Conservation (phyloP, 1,284 basidiomycete species). For the Ceratobasidium sp. region DNA sequence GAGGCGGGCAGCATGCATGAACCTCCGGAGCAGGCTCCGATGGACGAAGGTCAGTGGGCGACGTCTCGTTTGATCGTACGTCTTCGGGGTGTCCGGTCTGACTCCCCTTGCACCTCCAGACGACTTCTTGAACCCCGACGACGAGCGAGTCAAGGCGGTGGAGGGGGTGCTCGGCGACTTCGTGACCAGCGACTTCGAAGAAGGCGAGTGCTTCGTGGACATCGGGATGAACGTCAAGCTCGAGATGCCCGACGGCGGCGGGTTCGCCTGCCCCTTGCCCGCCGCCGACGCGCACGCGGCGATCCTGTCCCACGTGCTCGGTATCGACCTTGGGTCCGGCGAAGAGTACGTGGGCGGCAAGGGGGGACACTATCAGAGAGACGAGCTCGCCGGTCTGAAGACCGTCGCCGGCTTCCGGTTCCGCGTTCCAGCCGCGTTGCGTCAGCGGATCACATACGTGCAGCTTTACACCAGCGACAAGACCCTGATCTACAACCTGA, state of each 20-base stretch:
- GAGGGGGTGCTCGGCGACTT: conserved; percentile 1
- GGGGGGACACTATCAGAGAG: conserved; percentile 23
- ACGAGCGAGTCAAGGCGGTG: neutral
- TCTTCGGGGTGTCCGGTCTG: neutral
- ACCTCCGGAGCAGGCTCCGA: neutral
- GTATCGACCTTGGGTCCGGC: neutral
- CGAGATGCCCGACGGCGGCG: neutral
- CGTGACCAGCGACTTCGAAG: neutral
- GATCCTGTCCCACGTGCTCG: conserved; percentile 1
- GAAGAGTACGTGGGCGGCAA: neutral
- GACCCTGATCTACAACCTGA: conserved; percentile 13
- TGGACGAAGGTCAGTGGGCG: neutral
- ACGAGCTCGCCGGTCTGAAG: conserved; percentile 30
- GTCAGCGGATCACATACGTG: neutral
- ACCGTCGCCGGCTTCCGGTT: conserved; percentile 24
- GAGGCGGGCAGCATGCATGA: conserved; percentile 32
- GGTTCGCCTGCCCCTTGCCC: neutral
- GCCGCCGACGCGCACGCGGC: conserved; percentile 1
- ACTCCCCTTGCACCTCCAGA: neutral
- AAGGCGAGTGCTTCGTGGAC: conserved; percentile 16
- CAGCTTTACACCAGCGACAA: conserved; percentile 42
- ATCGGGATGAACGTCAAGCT: neutral
- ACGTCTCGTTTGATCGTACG: neutral
- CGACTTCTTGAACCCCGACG: neutral
- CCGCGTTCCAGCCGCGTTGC: neutral